phyloP scores from a whole-genome alignment of 768 basidiomycete species.

The Xerocomellus chrysenteron region DNA sequence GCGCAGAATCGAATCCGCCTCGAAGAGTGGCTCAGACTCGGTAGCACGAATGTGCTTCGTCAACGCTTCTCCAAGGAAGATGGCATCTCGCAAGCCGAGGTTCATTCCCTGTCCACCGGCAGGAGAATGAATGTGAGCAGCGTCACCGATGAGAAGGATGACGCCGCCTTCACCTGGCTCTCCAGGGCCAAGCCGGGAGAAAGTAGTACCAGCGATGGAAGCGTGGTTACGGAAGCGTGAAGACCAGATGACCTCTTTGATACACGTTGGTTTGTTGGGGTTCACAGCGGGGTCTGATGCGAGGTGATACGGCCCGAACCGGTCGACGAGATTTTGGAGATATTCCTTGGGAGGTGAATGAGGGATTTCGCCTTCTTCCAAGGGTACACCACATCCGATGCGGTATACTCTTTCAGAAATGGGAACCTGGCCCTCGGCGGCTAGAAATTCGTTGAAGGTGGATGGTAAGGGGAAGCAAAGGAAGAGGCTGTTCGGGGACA shows the following conservation, averaged over 20 bases:
- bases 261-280: conserved; percentile 27
- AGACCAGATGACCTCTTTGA: conserved; percentile 44
- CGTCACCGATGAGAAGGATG: conserved; percentile 41
- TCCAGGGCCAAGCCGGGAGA: conserved; percentile 28
- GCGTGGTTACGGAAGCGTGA: conserved; percentile 45
- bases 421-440: conserved; percentile 2
- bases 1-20: conserved; percentile 34
- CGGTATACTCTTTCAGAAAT: conserved; percentile 34
- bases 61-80: conserved; percentile 45
- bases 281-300: conserved; percentile 38
- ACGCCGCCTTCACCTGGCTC: conserved; percentile 12
- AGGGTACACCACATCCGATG: conserved; percentile 41
- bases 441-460: conserved; percentile 21
- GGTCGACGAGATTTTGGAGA: conserved; percentile 43
- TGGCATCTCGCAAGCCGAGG: conserved; percentile 54
- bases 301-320: conserved; percentile 36
- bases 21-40: conserved; percentile 3
- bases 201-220: conserved; percentile 41
- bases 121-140: conserved; percentile 56
- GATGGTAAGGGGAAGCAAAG: conserved; percentile 38
- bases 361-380: conserved; percentile 35
- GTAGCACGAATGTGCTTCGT: conserved; percentile 32
- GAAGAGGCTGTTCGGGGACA: conserved; percentile 34
- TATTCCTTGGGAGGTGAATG: conserved; percentile 39
- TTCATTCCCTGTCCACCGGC: conserved; percentile 60